Conservation (phyloP, 2,329 filamentous ascomycete species). For the Aschersonia sp. region DNA sequence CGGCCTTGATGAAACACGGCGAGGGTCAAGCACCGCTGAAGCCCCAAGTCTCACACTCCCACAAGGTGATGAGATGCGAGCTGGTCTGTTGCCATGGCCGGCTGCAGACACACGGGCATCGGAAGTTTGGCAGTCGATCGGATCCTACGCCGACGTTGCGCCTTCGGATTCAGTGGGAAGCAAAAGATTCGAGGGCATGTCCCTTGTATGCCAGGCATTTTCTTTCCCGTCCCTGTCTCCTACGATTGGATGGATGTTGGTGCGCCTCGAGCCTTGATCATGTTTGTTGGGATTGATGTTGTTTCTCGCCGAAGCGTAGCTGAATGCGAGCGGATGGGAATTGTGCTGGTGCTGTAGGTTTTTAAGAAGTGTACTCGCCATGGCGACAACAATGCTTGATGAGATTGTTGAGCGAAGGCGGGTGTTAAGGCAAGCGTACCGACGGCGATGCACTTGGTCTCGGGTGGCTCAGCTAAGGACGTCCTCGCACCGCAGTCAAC, state of each 20-base stretch:
- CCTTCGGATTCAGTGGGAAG: background rate
- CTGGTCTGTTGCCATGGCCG: background rate
- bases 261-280: background rate
- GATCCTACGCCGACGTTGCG: constrained; percentile 3
- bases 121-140: constrained; percentile 1
- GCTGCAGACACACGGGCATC: background rate
- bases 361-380: constrained; percentile 2
- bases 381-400: constrained; percentile 1
- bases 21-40: too few relatives aligned
- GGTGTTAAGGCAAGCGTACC: background rate
- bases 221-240: constrained; percentile 2
- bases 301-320: too few relatives aligned
- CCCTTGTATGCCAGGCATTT: background rate
- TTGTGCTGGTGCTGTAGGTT: background rate
- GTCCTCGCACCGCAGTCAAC: too few relatives aligned
- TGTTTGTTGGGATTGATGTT: too few relatives aligned
- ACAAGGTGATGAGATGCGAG: too few relatives aligned
- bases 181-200: too few relatives aligned
- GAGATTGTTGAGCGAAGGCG: background rate
- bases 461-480: too few relatives aligned
- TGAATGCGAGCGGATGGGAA: background rate
- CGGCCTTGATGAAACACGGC: too few relatives aligned
- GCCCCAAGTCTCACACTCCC: background rate
- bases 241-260: background rate
- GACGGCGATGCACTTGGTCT: background rate